Evolutionary conservation across 169 alveolate genomes (phyloP).

Genomic region (Plasmodium fragile): DNA sequence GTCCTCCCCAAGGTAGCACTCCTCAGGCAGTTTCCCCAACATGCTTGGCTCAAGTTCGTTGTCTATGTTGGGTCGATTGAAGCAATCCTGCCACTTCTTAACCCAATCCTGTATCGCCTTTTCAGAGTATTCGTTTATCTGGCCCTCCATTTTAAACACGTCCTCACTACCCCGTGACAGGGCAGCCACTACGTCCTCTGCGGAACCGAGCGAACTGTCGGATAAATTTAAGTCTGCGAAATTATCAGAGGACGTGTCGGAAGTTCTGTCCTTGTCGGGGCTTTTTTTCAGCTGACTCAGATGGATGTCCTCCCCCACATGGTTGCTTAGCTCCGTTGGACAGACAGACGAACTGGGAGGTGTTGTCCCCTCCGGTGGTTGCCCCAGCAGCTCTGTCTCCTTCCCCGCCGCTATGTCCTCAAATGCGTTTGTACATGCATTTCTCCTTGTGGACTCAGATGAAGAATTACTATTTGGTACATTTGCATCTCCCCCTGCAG

Average conservation of each 20-base stretch:
- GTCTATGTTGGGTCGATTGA: not conserved
- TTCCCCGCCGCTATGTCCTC: not conserved
- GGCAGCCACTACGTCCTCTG: not conserved
- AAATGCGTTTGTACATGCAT: not conserved
- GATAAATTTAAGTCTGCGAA: conserved; percentile 35
- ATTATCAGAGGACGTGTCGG: conserved; percentile 6
- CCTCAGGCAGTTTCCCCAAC: not conserved
- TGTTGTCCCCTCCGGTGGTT: not conserved
- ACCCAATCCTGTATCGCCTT: not conserved
- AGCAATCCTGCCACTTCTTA: not conserved
- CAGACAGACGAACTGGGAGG: not conserved
- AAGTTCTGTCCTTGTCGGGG: not conserved
- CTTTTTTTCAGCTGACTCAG: not conserved
- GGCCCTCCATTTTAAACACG: conserved; percentile 1
- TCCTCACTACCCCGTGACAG: conserved; percentile 31
- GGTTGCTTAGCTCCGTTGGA: not conserved
- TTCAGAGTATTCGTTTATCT: conserved; percentile 35
- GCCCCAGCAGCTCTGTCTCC: not conserved
- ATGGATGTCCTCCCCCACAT: not conserved
- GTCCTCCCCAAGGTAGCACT: not conserved
- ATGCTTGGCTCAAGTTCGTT: not conserved
- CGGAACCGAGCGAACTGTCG: conserved; percentile 52
- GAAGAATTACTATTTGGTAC: not conserved
- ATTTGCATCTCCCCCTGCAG: not conserved
- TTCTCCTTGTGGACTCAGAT: not conserved